Evolutionary conservation across 306 rosid species (phyloP).

Genomic region (Cicer cuneatum): DNA sequence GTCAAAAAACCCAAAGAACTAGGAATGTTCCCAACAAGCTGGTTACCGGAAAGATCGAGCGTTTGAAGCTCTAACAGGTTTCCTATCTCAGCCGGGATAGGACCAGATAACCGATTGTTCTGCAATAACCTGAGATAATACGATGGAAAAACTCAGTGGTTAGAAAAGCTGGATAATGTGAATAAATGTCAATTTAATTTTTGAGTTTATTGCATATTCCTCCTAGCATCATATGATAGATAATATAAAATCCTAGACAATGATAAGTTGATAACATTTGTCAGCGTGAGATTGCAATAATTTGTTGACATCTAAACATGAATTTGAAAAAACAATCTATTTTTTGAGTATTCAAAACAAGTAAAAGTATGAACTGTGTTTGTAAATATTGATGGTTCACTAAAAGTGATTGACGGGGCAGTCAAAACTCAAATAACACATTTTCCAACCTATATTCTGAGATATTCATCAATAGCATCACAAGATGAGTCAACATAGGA

Average conservation of each 20-base stretch:
- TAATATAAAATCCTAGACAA: background rate
- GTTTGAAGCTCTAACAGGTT: conserved; percentile 76
- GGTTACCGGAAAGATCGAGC: conserved; percentile 86
- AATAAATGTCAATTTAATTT: background rate
- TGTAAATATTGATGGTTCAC: no score
- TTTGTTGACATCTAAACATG: conserved; percentile 5
- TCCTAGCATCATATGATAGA: background rate
- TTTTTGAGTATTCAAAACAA: background rate
- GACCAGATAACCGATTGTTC: conserved; percentile 80
- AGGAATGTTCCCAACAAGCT: conserved; percentile 80
- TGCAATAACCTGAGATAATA: conserved; percentile 72
- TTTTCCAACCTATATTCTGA: background rate
- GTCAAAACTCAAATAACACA: background rate
- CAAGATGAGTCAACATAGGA: background rate
- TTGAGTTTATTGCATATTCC: background rate
- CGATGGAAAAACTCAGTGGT: conserved; percentile 29
- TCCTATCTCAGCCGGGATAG: conserved; percentile 84
- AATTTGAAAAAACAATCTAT: conserved; percentile 1
- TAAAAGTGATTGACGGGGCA: no score
- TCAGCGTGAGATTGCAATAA: background rate
- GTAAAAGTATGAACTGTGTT: no score
- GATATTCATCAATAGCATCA: background rate
- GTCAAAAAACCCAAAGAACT: conserved; percentile 75
- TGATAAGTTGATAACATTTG: background rate
- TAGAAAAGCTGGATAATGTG: conserved; percentile 7